Conservation (phyloP, 2,329 filamentous ascomycete genomes). For the Leptographium lundbergii region DNA sequence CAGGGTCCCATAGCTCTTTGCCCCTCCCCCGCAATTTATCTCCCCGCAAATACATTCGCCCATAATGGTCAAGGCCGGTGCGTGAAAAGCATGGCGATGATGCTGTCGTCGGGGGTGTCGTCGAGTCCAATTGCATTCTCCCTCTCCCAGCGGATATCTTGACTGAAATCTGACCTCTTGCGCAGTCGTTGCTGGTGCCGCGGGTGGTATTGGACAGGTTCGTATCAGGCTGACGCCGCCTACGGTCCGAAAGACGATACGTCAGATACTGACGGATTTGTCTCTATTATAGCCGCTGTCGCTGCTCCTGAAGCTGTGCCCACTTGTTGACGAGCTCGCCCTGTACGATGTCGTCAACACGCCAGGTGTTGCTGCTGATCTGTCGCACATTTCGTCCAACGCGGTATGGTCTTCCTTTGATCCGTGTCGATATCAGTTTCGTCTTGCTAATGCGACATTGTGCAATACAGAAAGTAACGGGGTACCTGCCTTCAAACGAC, state of each 20-base stretch:
- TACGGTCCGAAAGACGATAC: background rate
- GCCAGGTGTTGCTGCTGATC: conserved; percentile 86
- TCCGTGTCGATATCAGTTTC: background rate
- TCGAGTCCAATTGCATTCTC: no score
- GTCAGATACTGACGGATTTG: conserved; percentile 5
- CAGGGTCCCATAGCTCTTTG: conserved; percentile 2
- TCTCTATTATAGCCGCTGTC: conserved; percentile 61
- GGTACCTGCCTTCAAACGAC: conserved; percentile 76
- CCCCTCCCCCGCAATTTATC: conserved; percentile 15
- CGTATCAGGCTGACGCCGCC: conserved; percentile 12
- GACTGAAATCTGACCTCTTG: background rate
- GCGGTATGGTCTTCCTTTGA: conserved; percentile 44
- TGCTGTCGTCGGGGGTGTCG: background rate
- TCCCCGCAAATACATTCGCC: conserved; percentile 3
- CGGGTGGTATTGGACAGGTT: conserved; percentile 98
- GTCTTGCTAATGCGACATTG: background rate
- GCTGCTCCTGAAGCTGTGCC: conserved; percentile 83
- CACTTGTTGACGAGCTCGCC: conserved; percentile 79
- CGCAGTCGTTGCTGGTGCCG: conserved; percentile 77
- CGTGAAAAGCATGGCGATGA: conserved; percentile 1
- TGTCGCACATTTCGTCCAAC: conserved; percentile 90
- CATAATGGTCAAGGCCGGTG: conserved; percentile 29
- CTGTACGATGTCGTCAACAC: conserved; percentile 99
- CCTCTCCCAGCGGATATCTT: background rate
- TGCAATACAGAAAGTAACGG: conserved; percentile 59